Evolutionary conservation across 768 basidiomycete genomes (phyloP), one percentile per base, ranked within the genome.

Genomic region (Glaciozyma antarctica): DNA sequence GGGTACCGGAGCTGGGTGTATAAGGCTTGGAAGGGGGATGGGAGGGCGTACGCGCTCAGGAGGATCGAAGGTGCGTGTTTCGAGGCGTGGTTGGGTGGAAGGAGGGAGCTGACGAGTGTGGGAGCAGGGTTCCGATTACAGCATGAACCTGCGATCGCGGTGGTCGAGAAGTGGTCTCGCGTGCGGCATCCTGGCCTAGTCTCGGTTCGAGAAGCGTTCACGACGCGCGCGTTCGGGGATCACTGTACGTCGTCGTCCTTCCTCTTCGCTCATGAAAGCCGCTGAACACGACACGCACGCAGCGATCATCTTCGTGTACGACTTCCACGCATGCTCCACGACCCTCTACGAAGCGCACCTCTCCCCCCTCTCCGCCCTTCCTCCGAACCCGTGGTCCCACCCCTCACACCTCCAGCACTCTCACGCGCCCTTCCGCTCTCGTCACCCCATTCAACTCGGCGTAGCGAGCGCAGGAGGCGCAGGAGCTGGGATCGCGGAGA

Each of bases 261-360:
- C 0, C 4, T 26, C 17, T 49, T 52, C 12, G 9, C 26, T 45
- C 51, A 49, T 10, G 28, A 12, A 21, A 12, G 38, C 6, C 5
- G 26, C 30, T 8, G 19, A 17, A 5, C 5, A 13, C 62, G 12
- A 13, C 62, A 8, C n/a, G 34, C 22, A 45, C 12, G 38, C 65
- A 93, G 93, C 95, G 13, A 82, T 99, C 34, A 85, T 98, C 43
- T 86, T 98, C 22, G 88, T 87, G 0, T 95, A 92, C 74, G 85
- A 90, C 47, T 97, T 89, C 75, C 85, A 92, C 73, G 85, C 95
- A 0, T 84, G 86, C 69, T 82, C 91, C 1, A 81, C 84, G 67
- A 95, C 91, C 0, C 81, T 99, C 26, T 76, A 74, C 69, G 88
- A 94, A 48, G 80, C 82, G 41, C 85, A 95, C 73, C 78, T 94